phyloP scores from a whole-genome alignment of 257 asterid genomes.

The Solanum virginianum region DNA sequence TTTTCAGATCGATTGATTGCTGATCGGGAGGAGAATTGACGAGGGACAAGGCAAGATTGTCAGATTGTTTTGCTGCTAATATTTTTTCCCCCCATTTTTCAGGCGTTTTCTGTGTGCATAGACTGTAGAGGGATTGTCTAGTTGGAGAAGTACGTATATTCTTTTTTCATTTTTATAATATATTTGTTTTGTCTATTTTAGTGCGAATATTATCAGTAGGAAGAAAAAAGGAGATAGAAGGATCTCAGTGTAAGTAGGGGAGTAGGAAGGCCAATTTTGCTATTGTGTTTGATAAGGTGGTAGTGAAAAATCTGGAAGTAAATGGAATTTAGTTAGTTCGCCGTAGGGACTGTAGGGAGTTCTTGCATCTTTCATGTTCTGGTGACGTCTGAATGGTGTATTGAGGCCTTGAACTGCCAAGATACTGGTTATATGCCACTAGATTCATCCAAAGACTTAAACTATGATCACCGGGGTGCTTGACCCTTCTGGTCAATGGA shows the following conservation, averaged over 20 bases:
- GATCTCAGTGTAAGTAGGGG: not conserved
- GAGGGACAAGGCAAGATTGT: not conserved
- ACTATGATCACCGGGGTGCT: conserved; percentile 20
- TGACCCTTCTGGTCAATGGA: conserved; percentile 21
- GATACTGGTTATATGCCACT: conserved; percentile 18
- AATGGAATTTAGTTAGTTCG: not conserved
- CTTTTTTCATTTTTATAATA: not conserved
- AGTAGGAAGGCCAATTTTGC: not conserved
- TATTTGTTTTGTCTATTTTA: not conserved
- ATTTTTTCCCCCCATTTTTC: not conserved
- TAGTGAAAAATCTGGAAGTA: not conserved
- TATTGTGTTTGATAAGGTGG: not conserved
- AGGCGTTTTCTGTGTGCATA: not conserved
- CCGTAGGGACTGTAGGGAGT: not conserved
- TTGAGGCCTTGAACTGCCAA: conserved; percentile 2
- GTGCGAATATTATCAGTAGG: not conserved
- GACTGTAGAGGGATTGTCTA: conserved; percentile 5
- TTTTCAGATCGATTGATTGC: conserved; percentile 13
- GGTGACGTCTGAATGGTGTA: not conserved
- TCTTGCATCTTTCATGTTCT: not conserved
- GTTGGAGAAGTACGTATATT: not conserved
- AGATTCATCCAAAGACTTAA: conserved; percentile 20
- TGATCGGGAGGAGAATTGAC: conserved; percentile 18
- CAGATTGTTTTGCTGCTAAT: conserved; percentile 13
- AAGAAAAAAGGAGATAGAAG: not conserved